Conservation (phyloP, 768 basidiomycete species). For the Rhizopogon sp. region DNA sequence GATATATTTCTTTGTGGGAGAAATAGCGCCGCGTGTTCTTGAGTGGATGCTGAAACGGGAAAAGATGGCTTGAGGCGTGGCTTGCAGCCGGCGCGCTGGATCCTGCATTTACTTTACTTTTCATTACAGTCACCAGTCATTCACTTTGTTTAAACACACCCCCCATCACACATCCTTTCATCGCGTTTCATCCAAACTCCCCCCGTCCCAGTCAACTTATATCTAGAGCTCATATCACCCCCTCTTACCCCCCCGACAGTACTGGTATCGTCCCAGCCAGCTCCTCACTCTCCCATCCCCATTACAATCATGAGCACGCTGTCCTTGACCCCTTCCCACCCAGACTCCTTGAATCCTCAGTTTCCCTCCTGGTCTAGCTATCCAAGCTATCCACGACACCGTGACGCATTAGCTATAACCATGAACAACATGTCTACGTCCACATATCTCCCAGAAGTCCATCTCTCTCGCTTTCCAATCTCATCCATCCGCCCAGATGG, state of each 20-base stretch:
- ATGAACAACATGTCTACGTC: background rate
- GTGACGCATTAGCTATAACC: background rate
- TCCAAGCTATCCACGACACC: background rate
- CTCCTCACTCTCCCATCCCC: no score
- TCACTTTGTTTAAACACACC: no score
- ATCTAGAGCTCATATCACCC: background rate
- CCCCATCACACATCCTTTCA: background rate
- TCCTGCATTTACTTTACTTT: background rate
- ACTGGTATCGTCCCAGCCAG: background rate
- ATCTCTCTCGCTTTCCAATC: constrained; percentile 27
- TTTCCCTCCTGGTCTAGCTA: background rate
- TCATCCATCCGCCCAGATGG: constrained; percentile 33
- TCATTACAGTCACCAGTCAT: background rate
- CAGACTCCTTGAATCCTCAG: background rate
- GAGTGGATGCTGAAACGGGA: background rate
- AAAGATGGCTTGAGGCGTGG: constrained; percentile 1
- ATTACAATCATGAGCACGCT: background rate
- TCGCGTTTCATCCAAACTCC: background rate
- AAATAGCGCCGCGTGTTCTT: constrained; percentile 2
- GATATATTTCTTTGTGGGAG: background rate
- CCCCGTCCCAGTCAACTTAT: background rate
- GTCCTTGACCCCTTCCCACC: background rate
- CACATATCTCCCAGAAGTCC: background rate
- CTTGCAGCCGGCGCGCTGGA: constrained; percentile 1
- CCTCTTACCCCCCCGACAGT: background rate